Conservation (phyloP, 768 basidiomycete genomes). For the Termitomyces sp. region DNA sequence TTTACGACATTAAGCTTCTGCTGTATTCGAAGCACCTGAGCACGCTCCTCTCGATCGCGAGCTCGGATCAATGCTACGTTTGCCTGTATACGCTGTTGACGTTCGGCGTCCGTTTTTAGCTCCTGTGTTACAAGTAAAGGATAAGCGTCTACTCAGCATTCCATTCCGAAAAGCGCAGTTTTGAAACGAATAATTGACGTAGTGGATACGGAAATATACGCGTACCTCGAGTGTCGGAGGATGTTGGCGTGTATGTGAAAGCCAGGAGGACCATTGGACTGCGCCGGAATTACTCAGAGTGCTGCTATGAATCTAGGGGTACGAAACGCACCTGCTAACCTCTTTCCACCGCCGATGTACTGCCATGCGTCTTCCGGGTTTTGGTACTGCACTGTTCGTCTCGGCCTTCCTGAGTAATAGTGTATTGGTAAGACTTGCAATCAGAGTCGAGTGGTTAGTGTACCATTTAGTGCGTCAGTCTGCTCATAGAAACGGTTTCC, state of each 20-base stretch:
- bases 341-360: slow-evolving; percentile 57
- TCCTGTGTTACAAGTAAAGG: too few relatives aligned
- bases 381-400: slow-evolving; percentile 61
- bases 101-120: slow-evolving; percentile 42
- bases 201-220: neutral
- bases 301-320: neutral
- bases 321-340: slow-evolving; percentile 50
- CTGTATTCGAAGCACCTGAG: slow-evolving; percentile 18
- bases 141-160: too few relatives aligned
- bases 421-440: neutral
- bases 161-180: neutral
- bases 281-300: neutral
- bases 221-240: too few relatives aligned
- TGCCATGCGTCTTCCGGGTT: slow-evolving; percentile 55
- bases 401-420: slow-evolving; percentile 38
- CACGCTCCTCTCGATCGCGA: slow-evolving; percentile 49
- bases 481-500: slow-evolving; percentile 63
- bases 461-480: slow-evolving; percentile 36
- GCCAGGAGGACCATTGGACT: slow-evolving; percentile 80
- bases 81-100: slow-evolving; percentile 49
- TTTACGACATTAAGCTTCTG: neutral
- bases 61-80: slow-evolving; percentile 58
- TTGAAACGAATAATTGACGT: neutral
- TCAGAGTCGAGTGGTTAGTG: neutral
- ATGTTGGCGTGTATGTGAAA: slow-evolving; percentile 59